Percentiles rank a stretch among this genome's conserved stretches.
Conservation (phyloP, 1,284 basidiomycete species). For the Marasmius tenuissimus region DNA sequence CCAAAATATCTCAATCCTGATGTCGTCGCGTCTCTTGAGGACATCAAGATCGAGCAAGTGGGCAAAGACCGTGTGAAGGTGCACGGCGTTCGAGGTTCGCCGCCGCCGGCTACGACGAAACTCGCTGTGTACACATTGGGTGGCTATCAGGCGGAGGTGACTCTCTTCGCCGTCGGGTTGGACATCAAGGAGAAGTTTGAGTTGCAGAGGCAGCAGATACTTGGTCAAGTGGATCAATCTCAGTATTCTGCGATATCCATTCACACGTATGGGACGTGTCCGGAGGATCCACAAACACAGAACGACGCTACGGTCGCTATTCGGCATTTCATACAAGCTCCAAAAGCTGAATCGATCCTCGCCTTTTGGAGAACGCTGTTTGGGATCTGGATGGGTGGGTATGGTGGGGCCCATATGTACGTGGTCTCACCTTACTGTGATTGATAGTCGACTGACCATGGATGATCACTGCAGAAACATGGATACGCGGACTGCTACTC, state of each 20-base stretch:
- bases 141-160: constrained; percentile 21
- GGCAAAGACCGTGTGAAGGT: constrained; percentile 18
- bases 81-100: constrained; percentile 13
- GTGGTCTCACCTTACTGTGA: neutral
- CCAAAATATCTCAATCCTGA: constrained; percentile 23
- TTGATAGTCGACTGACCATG: neutral
- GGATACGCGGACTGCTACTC: constrained; percentile 4
- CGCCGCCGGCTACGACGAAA: constrained; percentile 22
- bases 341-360: constrained; percentile 2
- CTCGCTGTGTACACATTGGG: constrained; percentile 19
- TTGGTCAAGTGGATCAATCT: constrained; percentile 13
- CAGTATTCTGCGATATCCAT: constrained; percentile 10
- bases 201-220: constrained; percentile 11
- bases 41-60: constrained; percentile 12
- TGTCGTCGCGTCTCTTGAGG: constrained; percentile 10
- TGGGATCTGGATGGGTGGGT: constrained; percentile 1
- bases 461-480: constrained; percentile 4
- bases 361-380: constrained; percentile 5
- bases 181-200: constrained; percentile 20
- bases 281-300: constrained; percentile 3
- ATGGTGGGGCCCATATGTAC: neutral
- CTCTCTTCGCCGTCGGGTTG: constrained; percentile 19
- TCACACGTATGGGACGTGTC: constrained; percentile 12
- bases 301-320: constrained; percentile 11
- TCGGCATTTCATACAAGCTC: constrained; percentile 12